Evolutionary conservation across 2,329 filamentous ascomycete genomes (phyloP).

Genomic region (Neofusicoccum parvum): DNA sequence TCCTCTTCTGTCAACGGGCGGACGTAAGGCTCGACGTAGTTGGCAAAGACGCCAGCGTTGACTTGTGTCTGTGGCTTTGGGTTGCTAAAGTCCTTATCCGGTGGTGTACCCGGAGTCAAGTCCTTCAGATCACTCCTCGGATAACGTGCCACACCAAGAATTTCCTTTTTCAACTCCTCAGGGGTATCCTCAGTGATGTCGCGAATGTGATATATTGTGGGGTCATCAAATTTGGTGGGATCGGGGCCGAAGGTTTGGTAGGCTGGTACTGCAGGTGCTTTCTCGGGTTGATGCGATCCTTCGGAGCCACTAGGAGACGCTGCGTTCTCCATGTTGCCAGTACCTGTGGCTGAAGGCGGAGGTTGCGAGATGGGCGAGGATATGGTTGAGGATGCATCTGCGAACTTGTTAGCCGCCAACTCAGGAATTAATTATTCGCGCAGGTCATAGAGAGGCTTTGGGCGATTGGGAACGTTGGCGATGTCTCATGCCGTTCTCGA

Average conservation of each 20-base stretch:
- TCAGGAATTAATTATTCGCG: no score
- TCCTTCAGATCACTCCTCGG: conserved; percentile 79
- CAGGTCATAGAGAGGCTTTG: no score
- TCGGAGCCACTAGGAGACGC: conserved; percentile 61
- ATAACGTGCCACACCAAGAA: conserved; percentile 84
- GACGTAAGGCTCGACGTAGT: conserved; percentile 90
- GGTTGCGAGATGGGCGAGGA: conserved; percentile 47
- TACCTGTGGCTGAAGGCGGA: conserved; percentile 51
- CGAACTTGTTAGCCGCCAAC: background rate
- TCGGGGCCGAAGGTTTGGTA: conserved; percentile 91
- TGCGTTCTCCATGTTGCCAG: conserved; percentile 62
- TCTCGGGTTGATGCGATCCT: conserved; percentile 60
- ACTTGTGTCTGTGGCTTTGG: conserved; percentile 94
- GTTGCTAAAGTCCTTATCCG: conserved; percentile 93
- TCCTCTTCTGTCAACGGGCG: conserved; percentile 90
- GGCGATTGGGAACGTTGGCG: no score
- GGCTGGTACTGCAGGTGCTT: conserved; percentile 65
- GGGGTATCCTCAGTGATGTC: conserved; percentile 73
- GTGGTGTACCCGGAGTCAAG: conserved; percentile 83
- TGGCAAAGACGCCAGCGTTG: conserved; percentile 88
- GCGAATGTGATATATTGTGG: conserved; percentile 91
- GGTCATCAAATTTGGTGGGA: conserved; percentile 86
- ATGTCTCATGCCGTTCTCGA: no score
- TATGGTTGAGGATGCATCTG: conserved; percentile 42
- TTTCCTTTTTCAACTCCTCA: conserved; percentile 81